These are phyloP conservation scores for Dacryopinax primogenitus DNA, from an alignment of 768 basidiomycete species.

Conservation along the genomic window DNA sequence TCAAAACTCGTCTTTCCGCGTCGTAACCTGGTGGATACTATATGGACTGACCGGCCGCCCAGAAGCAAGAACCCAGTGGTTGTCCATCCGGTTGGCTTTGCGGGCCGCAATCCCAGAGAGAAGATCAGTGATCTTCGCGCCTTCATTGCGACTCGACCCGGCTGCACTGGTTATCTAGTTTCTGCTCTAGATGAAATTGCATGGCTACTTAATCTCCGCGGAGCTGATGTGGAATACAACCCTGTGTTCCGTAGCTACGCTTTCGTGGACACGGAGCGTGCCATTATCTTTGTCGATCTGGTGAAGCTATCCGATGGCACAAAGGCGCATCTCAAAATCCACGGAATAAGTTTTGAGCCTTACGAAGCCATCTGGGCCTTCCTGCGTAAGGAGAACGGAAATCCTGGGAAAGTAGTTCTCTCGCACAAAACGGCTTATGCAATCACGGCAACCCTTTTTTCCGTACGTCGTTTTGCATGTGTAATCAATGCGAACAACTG, in stretches of 20 bases:
- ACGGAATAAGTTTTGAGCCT: constrained; percentile 46
- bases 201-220: constrained; percentile 78
- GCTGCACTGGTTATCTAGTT: constrained; percentile 54
- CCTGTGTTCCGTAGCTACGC: constrained; percentile 86
- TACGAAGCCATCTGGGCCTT: constrained; percentile 75
- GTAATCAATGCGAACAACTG: not conserved
- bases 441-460: not conserved
- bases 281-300: constrained; percentile 61
- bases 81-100: constrained; percentile 46
- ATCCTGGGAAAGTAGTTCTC: constrained; percentile 51
- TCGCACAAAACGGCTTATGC: not conserved
- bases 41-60: constrained; percentile 65
- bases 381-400: constrained; percentile 61
- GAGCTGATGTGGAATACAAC: constrained; percentile 80
- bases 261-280: constrained; percentile 48
- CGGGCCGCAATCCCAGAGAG: constrained; percentile 39
- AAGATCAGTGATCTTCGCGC: constrained; percentile 61
- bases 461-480: not conserved
- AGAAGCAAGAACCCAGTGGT: constrained; percentile 54
- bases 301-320: constrained; percentile 51
- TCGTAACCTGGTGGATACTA: constrained; percentile 69
- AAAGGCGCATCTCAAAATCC: constrained; percentile 40
- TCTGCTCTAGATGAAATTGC: constrained; percentile 46
- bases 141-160: constrained; percentile 49
- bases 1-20: constrained; percentile 68